Evolutionary conservation across 129 eudicot species (phyloP).

Genomic region (Heracleum sosnowskyi): DNA sequence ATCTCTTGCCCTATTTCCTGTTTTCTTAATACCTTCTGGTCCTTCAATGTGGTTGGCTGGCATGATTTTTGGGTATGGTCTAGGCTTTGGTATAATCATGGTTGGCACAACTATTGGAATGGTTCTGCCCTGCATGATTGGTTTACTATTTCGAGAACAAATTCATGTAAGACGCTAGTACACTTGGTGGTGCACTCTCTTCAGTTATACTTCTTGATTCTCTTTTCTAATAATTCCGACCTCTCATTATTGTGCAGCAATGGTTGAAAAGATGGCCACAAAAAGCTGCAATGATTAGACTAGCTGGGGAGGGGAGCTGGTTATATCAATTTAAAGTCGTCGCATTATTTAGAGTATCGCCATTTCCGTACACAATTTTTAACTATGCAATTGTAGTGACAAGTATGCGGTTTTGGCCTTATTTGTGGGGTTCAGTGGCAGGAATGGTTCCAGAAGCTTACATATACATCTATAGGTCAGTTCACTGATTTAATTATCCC

Average conservation of each 20-base stretch:
- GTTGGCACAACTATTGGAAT: conserved; percentile 92
- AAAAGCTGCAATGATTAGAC: conserved; percentile 65
- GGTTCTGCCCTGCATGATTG: conserved; percentile 74
- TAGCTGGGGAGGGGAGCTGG: conserved; percentile 86
- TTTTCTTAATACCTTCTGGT: conserved; percentile 76
- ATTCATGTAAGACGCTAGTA: conserved; percentile 63
- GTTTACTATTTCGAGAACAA: conserved; percentile 67
- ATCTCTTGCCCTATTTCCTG: conserved; percentile 78
- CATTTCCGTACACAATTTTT: conserved; percentile 89
- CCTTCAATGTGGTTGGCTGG: conserved; percentile 98
- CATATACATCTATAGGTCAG: conserved; percentile 79
- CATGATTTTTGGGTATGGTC: conserved; percentile 88
- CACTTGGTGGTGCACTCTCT: neutral
- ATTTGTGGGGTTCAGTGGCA: conserved; percentile 72
- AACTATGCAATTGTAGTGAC: conserved; percentile 89
- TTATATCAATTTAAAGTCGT: conserved; percentile 79
- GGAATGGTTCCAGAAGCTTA: conserved; percentile 95
- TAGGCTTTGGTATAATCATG: conserved; percentile 84
- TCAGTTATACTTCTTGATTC: neutral
- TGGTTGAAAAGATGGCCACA: conserved; percentile 89
- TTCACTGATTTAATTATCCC: neutral
- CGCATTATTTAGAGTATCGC: conserved; percentile 80
- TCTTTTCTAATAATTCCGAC: neutral
- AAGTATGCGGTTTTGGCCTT: conserved; percentile 81
- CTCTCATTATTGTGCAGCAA: conserved; percentile 37